Conservation (phyloP, 2,329 filamentous ascomycete species). For the Chaetoscypha palmicola region DNA sequence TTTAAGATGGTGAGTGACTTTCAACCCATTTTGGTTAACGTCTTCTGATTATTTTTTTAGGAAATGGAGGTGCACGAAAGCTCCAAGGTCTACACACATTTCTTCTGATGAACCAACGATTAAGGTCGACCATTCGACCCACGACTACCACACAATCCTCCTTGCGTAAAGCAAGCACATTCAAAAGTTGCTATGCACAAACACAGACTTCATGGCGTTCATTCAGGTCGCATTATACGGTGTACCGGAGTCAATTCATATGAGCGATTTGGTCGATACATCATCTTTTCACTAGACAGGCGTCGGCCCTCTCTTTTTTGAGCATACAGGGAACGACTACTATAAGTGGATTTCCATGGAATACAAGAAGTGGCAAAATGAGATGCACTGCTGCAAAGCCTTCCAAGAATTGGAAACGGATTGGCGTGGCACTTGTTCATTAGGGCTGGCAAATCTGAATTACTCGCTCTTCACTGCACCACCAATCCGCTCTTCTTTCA, state of each 20-base stretch:
- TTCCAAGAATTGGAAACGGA: slow-evolving; percentile 13
- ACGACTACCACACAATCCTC: slow-evolving; percentile 21
- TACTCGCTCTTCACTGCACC: slow-evolving; percentile 15
- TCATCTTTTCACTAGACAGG: slow-evolving; percentile 30
- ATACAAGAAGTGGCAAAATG: slow-evolving; percentile 14
- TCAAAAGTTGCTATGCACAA: slow-evolving; percentile 25
- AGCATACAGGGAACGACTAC: slow-evolving; percentile 18
- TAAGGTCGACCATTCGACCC: slow-evolving; percentile 21
- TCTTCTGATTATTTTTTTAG: slow-evolving; percentile 47
- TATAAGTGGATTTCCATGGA: slow-evolving; percentile 11
- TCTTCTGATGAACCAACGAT: slow-evolving; percentile 67
- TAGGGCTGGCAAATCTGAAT: slow-evolving; percentile 20
- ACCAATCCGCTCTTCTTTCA: slow-evolving; percentile 13
- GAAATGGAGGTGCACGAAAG: slow-evolving; percentile 99
- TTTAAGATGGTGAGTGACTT: slow-evolving; percentile 84
- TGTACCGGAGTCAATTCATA: slow-evolving; percentile 31
- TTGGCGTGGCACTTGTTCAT: slow-evolving; percentile 12
- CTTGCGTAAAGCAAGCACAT: slow-evolving; percentile 21
- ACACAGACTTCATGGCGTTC: slow-evolving; percentile 27
- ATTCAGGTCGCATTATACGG: slow-evolving; percentile 29
- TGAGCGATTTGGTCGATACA: slow-evolving; percentile 31
- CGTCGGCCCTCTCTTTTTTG: slow-evolving; percentile 25
- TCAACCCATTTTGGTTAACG: slow-evolving; percentile 4
- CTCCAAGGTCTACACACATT: slow-evolving; percentile 99
- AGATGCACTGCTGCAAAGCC: slow-evolving; percentile 27